phyloP scores from a whole-genome alignment of 2,329 filamentous ascomycete species.

The Tolypocladium guangdongense region DNA sequence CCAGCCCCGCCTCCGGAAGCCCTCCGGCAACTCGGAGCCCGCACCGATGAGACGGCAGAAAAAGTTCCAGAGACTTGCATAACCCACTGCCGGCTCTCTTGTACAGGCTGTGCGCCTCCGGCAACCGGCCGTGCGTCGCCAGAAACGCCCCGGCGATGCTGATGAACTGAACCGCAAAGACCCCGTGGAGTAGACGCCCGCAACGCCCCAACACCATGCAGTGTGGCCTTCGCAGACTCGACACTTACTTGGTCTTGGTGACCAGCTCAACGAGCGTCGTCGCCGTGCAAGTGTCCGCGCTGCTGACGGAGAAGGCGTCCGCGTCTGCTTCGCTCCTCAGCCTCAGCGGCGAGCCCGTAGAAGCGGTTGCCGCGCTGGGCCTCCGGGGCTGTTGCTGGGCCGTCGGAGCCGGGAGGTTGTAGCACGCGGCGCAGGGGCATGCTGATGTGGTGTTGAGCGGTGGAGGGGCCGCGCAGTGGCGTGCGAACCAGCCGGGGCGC shows the following conservation, averaged over 20 bases:
- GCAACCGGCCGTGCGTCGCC: neutral
- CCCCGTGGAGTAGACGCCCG: too few relatives aligned
- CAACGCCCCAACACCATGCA: neutral
- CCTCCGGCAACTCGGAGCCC: neutral
- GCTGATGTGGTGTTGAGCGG: conserved; percentile 21
- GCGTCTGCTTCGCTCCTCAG: neutral
- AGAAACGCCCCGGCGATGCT: neutral
- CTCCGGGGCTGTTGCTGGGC: neutral
- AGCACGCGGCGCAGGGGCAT: conserved; percentile 22
- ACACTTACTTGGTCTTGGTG: neutral
- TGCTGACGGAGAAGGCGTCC: neutral
- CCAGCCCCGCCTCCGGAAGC: neutral
- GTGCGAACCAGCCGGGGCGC: conserved; percentile 26
- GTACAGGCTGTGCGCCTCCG: neutral
- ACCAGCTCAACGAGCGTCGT: conserved; percentile 3
- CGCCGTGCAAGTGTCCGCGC: neutral
- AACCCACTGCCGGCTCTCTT: neutral
- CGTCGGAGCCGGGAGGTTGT: conserved; percentile 4
- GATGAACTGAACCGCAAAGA: neutral
- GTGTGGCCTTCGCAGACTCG: neutral
- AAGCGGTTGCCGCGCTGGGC: neutral
- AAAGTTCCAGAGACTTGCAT: neutral
- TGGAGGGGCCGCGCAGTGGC: conserved; percentile 28
- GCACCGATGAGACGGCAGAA: neutral
- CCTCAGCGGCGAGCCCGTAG: neutral